Evolutionary conservation across 148 eudicot genomes (phyloP).

Genomic region (Chenopodium suecicum): DNA sequence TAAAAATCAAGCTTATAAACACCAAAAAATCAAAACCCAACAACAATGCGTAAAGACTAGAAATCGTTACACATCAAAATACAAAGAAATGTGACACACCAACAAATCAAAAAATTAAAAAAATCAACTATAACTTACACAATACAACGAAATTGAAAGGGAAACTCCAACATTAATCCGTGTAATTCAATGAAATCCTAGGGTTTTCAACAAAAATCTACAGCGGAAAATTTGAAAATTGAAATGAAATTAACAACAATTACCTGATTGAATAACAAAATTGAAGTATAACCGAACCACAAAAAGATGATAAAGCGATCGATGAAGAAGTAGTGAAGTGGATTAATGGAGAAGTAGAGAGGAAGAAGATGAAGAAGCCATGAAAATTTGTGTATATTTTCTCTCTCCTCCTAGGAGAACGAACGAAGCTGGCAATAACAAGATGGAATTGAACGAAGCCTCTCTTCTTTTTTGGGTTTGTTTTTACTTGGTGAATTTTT

Average conservation of each 20-base stretch:
- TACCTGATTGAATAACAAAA: slow-evolving; percentile 6
- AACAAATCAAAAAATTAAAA: background rate
- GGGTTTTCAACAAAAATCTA: background rate
- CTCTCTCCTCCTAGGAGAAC: background rate
- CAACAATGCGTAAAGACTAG: slow-evolving; percentile 14
- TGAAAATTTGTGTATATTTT: no score
- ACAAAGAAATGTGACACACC: background rate
- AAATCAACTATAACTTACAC: background rate
- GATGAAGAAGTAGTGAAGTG: background rate
- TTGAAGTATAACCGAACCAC: background rate
- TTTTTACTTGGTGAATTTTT: background rate
- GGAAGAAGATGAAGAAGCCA: background rate
- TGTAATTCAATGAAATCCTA: slow-evolving; percentile 3
- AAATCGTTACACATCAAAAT: background rate
- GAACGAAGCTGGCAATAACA: background rate
- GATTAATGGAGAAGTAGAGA: background rate
- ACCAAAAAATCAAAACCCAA: slow-evolving; percentile 14
- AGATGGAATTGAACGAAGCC: background rate
- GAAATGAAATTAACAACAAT: background rate
- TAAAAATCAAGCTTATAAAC: slow-evolving; percentile 12
- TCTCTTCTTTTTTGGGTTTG: background rate
- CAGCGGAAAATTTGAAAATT: background rate
- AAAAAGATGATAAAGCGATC: background rate
- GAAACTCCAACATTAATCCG: background rate
- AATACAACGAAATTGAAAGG: background rate